Evolutionary conservation across 345 rosid species (phyloP).

Genomic region (Iberis pinnata): DNA sequence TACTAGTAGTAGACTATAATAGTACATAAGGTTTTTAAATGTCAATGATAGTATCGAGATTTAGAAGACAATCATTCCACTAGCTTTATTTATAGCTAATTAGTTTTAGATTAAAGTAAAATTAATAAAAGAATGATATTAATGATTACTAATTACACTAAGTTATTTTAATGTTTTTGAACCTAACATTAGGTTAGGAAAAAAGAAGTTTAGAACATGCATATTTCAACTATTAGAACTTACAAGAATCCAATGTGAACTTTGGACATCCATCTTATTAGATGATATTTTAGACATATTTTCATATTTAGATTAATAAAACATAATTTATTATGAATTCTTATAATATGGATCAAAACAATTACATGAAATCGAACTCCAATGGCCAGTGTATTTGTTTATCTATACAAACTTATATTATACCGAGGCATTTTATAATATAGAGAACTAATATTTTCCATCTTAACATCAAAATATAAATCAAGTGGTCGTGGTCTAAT

Average conservation of each 20-base stretch:
- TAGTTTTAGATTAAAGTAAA: neutral
- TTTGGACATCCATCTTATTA: constrained; percentile 5
- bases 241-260: constrained; percentile 24
- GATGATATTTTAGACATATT: neutral
- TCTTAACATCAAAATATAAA: too few species aligned
- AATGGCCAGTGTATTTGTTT: too few species aligned
- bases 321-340: too few species aligned
- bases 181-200: constrained; percentile 4
- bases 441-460: too few species aligned
- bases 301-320: neutral
- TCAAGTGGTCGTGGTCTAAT: too few species aligned
- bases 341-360: too few species aligned
- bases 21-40: neutral
- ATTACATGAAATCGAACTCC: too few species aligned
- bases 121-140: neutral
- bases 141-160: neutral
- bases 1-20: too few species aligned
- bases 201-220: too few species aligned
- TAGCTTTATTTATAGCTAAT: constrained; percentile 19
- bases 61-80: constrained; percentile 27
- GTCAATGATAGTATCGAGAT: constrained; percentile 25
- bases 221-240: constrained; percentile 7
- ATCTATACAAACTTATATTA: too few species aligned
- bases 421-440: too few species aligned
- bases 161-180: neutral